phyloP scores from a whole-genome alignment of 2,329 filamentous ascomycete genomes.

The Fusarium siculi region DNA sequence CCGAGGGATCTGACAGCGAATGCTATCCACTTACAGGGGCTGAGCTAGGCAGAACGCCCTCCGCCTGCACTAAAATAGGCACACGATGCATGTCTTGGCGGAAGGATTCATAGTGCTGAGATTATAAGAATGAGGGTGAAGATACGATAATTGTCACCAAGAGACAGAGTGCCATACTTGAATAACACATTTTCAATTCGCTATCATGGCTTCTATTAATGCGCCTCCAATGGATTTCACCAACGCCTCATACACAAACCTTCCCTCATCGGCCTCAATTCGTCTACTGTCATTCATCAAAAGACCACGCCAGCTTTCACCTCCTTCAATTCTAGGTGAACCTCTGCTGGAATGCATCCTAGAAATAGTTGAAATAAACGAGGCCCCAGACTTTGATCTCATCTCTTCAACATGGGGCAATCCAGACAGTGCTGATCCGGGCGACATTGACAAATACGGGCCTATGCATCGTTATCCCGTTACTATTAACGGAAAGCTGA shows the following conservation, averaged over 20 bases:
- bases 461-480: neutral
- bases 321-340: neutral
- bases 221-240: neutral
- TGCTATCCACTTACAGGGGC: slow-evolving; percentile 1
- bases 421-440: neutral
- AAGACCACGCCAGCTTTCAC: neutral
- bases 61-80: neutral
- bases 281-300: slow-evolving; percentile 1
- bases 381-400: neutral
- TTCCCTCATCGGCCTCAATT: neutral
- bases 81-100: neutral
- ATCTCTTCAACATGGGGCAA: slow-evolving; percentile 2
- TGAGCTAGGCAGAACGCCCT: slow-evolving; percentile 6
- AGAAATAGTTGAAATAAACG: neutral
- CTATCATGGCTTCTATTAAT: neutral
- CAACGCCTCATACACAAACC: neutral
- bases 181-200: rapidly evolving
- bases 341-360: neutral
- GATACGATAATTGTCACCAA: neutral
- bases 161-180: rapidly evolving
- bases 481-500: neutral
- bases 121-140: neutral
- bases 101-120: neutral
- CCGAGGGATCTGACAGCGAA: neutral
- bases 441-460: neutral